Evolutionary conservation across 495 filamentous ascomycete species (phyloP).

Genomic region (Penicillium subrubescens): DNA sequence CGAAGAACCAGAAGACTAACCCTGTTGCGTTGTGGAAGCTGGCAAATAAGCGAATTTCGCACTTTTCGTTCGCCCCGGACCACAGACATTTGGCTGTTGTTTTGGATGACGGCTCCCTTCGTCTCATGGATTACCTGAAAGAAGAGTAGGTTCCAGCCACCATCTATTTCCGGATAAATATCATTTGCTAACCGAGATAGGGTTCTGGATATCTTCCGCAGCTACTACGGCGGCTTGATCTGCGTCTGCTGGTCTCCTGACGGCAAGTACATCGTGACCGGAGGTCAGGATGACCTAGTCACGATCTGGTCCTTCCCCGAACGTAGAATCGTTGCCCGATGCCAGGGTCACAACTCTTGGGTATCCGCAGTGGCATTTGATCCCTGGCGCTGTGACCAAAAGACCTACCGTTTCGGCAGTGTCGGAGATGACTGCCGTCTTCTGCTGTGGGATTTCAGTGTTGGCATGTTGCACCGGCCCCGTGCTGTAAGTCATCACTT

Average conservation of each 20-base stretch:
- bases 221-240: slow-evolving; percentile 89
- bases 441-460: slow-evolving; percentile 95
- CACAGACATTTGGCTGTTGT: slow-evolving; percentile 85
- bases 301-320: slow-evolving; percentile 92
- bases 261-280: slow-evolving; percentile 92
- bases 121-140: slow-evolving; percentile 87
- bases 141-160: slow-evolving; percentile 67
- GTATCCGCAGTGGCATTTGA: slow-evolving; percentile 93
- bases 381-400: slow-evolving; percentile 92
- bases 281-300: slow-evolving; percentile 93
- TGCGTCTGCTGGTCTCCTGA: slow-evolving; percentile 98
- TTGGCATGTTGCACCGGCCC: slow-evolving; percentile 91
- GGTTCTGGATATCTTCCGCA: slow-evolving; percentile 79
- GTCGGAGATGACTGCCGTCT: slow-evolving; percentile 92
- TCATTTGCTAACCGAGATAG: slow-evolving; percentile 43
- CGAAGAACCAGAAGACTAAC: slow-evolving; percentile 89
- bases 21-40: slow-evolving; percentile 90
- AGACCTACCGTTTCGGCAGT: slow-evolving; percentile 91
- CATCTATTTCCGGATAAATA: neutral
- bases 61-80: slow-evolving; percentile 88
- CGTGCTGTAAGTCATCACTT: slow-evolving; percentile 62
- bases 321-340: slow-evolving; percentile 81
- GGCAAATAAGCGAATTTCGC: slow-evolving; percentile 84
- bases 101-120: slow-evolving; percentile 85
- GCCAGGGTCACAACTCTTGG: slow-evolving; percentile 94